Evolutionary conservation across 768 basidiomycete species (phyloP), one percentile per base, ranked within the genome.

Genomic region (Macrocybe gigantea): DNA sequence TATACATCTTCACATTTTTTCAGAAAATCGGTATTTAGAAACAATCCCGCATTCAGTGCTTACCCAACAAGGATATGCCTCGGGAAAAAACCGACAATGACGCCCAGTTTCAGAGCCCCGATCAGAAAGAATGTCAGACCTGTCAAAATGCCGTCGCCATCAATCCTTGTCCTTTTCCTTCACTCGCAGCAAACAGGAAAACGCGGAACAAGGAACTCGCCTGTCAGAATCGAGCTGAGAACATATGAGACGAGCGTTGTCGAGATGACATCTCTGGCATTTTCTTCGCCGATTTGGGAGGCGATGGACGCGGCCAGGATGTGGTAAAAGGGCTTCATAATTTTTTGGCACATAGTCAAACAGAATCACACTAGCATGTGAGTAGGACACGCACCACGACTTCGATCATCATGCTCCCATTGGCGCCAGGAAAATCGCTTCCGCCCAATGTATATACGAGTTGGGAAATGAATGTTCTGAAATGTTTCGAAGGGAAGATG

Each of bases 381-480:
- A 41, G 48, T 10, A 38, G 34, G 44, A 44, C 43, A 77, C 85
- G 38, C 62, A 92, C 88, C 55, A 97, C 93, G 8, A 94, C 91
- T 67, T 98, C 95, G 52, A 99, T 97, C 93, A 97, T 96, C 93
- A 94, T 93, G 53, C 88, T 92, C 5, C 89, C 91, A 65, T 92
- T 93, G 1, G 86, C 92, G 43, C 89, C 90, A 7, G 82, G 82
- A 63, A 99, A 96, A 15, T 83, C 84, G 55, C 88, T 93, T 4
- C 89, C 95, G 5, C 93, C 94, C 7, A 84, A 64, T 1, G 88
- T 85, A 64, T 91, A 97, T 0, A 86, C 78, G 15, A 96, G 67
- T 60, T 97, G 95, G 0, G 93, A 72, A 33, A 95, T 62, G 44
- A 92, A 70, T 29, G 90, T 79, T 5, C 83, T 85, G 54, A 11